Base-by-base conservation (phyloP, 306 rosid species). In the Acmispon strigosus region DNA sequence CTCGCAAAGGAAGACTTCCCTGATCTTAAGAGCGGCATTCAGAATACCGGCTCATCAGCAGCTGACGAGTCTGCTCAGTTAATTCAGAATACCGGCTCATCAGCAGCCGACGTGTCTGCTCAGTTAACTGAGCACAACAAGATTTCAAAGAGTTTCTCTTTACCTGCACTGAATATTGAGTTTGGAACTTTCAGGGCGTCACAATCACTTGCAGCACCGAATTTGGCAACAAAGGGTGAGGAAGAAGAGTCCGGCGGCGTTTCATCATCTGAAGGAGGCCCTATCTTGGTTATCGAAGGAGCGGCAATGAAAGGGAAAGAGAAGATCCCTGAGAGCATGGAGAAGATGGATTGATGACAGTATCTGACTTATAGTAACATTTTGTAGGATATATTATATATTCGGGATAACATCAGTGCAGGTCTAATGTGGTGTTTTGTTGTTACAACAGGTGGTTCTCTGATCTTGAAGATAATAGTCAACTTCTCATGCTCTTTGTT, bases 1-100 rank as follows among this genome's bases (percentile, higher is more conserved):
- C 75, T 79, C 59, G 44, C 82, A 48, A 66, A 62, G 2, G 80
- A 73, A 70, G 84, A 84, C 17, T 85, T 85, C 54, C 85, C 89
- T 8, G 18, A 52, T 41, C 90, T 85, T 71, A 29, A 63, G 20
- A 29, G 69, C 37, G 8, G 37, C 76, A 71, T 37, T 42, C 20
- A 11, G 24, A 72, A 34, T 15, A 39, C 73, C 42, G 5, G 37
- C 15, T 66, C 39, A 8, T 18, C 76, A 16, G 54, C 81, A 70
- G 56, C 62, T 45, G 17, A 27, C 36, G 34, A 27, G 34, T 27
- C 34, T 27, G 34, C 34, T 27, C 34, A 27, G 34, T 27, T 27
- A 27, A 27, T 27, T 32, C 37, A 32, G 37, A 32, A 34, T 13
- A 39, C 77, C 42, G 5, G 39, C 15, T 66, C 39, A 8, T 24